Base-by-base conservation (phyloP, 139 green algal genomes). In the Chlorella sp. region DNA sequence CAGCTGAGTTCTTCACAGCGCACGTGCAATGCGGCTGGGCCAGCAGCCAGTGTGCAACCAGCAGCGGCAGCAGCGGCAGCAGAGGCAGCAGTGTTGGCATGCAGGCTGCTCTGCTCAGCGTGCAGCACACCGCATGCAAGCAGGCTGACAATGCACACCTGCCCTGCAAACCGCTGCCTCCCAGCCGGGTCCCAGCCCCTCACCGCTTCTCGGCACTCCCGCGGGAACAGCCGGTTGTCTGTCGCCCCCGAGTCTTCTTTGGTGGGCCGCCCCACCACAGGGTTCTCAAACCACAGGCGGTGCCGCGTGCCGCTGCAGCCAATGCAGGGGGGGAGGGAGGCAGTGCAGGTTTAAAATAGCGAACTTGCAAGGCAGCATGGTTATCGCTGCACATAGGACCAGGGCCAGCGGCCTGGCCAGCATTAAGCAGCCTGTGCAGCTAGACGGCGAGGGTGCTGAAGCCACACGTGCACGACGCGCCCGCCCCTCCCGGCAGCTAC, bases 141-240 rank as follows among this genome's bases (percentile, higher is more conserved):
- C 44, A 51, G 9, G 9, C 7, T 51, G 7, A 9, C 44, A 51
- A n/a, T n/a, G n/a, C 44, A 51, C 6, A 9, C 6, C 9, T 9
- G 44, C 44, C 1, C 36, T 16, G 36, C 69, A 76, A 36, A 28
- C 44, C 32, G 47, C 47, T 20, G 73, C 73, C 47, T 2, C 39
- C 60, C 5, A 15, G 57, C 0, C 21, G 1, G 3, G 9, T n/a
- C 7, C 38, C 39, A 18, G 70, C 71, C 2, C 72, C 94, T 85
- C 89, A 97, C 94, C 89, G 76, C 88, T 86, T 97, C 94, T 25
- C 95, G 88, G 86, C 95, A 98, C 55, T 98, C 95, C 28, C 94
- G 78, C 1, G 95, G 95, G 41, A 95, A 91, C 55, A 98, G 89
- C 3, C 92, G 81, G 12, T 67, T 55, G 62, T 96, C 90, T 3